These are phyloP conservation scores for Piloderma croceum DNA, from an alignment of 768 basidiomycete species.

Conservation along the genomic window DNA sequence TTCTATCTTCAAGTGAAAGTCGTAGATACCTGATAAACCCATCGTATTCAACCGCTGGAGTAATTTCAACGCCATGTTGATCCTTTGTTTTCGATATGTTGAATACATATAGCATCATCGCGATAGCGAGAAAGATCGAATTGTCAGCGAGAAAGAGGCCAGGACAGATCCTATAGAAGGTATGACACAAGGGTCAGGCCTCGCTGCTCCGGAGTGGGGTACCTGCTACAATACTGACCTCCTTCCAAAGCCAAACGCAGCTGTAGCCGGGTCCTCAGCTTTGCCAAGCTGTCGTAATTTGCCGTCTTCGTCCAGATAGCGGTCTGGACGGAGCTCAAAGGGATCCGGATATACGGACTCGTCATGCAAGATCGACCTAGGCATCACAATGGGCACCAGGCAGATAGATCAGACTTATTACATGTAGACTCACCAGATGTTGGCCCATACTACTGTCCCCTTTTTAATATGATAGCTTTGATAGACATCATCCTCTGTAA, in stretches of 20 bases:
- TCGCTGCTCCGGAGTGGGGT: constrained; percentile 27
- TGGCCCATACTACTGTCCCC: constrained; percentile 39
- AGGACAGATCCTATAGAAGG: constrained; percentile 13
- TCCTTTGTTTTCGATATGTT: constrained; percentile 2
- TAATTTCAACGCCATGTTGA: neutral
- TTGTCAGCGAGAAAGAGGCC: constrained; percentile 16
- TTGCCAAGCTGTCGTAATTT: constrained; percentile 6
- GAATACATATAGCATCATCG: constrained; percentile 8
- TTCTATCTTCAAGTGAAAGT: neutral
- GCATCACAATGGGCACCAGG: neutral
- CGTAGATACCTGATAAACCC: neutral
- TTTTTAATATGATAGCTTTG: constrained; percentile 40
- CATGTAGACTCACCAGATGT: constrained; percentile 12
- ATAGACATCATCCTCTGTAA: constrained; percentile 49
- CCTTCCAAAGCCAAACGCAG: constrained; percentile 19
- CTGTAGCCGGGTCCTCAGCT: constrained; percentile 9
- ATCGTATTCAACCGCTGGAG: neutral
- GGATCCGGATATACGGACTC: constrained; percentile 21
- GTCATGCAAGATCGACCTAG: constrained; percentile 21
- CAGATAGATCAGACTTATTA: neutral
- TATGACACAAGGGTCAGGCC: neutral
- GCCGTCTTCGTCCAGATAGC: constrained; percentile 14
- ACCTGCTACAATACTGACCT: constrained; percentile 12
- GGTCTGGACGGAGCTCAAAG: constrained; percentile 24
- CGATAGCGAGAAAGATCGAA: constrained; percentile 12